Evolutionary conservation across 2,329 filamentous ascomycete species (phyloP).

Genomic region (Teratosphaeria pseudoeucalypti): DNA sequence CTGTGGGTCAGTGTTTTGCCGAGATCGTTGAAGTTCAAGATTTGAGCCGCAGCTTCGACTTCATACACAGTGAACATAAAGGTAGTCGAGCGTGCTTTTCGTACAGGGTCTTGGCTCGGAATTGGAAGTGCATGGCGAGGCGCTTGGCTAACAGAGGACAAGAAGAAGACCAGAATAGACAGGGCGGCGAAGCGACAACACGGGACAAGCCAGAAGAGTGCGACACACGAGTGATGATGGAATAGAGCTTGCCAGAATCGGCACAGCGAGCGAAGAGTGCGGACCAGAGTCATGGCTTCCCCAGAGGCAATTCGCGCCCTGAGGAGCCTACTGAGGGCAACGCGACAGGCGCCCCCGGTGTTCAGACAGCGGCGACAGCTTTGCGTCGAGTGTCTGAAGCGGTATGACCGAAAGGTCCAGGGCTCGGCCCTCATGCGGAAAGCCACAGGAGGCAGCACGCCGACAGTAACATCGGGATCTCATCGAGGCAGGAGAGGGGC

Average conservation of each 20-base stretch:
- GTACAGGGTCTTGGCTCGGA: not conserved
- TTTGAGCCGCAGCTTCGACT: not conserved
- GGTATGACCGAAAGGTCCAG: not conserved
- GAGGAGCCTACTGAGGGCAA: conserved; percentile 11
- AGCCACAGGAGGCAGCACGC: not conserved
- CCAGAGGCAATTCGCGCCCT: conserved; percentile 13
- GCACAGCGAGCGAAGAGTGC: not conserved
- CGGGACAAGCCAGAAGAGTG: not conserved
- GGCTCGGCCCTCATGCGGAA: not conserved
- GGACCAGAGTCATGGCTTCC: conserved; percentile 12
- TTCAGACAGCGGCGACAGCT: conserved; percentile 13
- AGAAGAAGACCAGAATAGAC: not conserved
- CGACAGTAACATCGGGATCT: not conserved
- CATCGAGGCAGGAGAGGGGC: not conserved
- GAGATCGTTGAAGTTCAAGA: not conserved
- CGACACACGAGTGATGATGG: not conserved
- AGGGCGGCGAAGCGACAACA: not conserved
- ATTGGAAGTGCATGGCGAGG: not conserved
- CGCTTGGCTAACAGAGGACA: not conserved
- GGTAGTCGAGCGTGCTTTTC: not conserved
- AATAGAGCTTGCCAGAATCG: not conserved
- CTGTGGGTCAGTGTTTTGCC: not conserved
- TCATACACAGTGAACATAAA: not conserved
- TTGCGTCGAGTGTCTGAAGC: conserved; percentile 16
- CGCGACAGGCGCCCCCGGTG: not conserved